Percentiles rank a stretch among this genome's conserved stretches.
These are phyloP conservation scores for Psilocybe cyanescens DNA, from an alignment of 768 basidiomycete species.

Conservation along the genomic window DNA sequence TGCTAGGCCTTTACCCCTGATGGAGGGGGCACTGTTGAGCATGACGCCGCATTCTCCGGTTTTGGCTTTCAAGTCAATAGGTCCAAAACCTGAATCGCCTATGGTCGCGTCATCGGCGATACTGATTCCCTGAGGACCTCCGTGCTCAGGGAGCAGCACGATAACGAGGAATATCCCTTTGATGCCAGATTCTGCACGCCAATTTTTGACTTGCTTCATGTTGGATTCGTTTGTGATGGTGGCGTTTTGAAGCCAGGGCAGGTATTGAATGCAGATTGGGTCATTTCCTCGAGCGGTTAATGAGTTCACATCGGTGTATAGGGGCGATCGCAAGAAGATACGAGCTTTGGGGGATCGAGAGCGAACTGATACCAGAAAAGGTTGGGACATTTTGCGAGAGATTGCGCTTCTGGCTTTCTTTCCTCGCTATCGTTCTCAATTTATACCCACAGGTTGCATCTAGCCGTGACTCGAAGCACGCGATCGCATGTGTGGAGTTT, in stretches of 20 bases:
- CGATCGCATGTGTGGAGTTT: not conserved
- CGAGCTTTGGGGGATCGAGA: conserved; percentile 18
- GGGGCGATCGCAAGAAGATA: conserved; percentile 23
- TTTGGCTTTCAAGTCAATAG: conserved; percentile 16
- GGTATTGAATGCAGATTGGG: conserved; percentile 17
- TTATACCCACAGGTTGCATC: not conserved
- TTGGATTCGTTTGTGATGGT: conserved; percentile 22
- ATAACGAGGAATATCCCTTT: conserved; percentile 18
- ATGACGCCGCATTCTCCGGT: conserved; percentile 24
- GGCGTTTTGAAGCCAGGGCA: conserved; percentile 16
- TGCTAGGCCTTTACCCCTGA: conserved; percentile 24
- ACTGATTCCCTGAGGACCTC: not conserved
- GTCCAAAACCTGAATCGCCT: conserved; percentile 20
- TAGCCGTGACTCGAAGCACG: not conserved
- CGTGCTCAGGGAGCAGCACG: conserved; percentile 13
- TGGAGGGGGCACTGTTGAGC: conserved; percentile 22
- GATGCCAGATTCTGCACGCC: conserved; percentile 20
- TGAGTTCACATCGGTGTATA: conserved; percentile 18
- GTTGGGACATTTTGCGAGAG: not conserved
- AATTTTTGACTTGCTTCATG: conserved; percentile 14
- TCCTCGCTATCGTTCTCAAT: not conserved
- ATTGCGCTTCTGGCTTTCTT: not conserved
- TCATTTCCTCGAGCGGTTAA: conserved; percentile 23
- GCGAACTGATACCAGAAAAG: conserved; percentile 16
- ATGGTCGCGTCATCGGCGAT: conserved; percentile 14